These are phyloP conservation scores for Shiraia bambusicola DNA, from an alignment of 2,329 filamentous ascomycete genomes.

Conservation along the genomic window DNA sequence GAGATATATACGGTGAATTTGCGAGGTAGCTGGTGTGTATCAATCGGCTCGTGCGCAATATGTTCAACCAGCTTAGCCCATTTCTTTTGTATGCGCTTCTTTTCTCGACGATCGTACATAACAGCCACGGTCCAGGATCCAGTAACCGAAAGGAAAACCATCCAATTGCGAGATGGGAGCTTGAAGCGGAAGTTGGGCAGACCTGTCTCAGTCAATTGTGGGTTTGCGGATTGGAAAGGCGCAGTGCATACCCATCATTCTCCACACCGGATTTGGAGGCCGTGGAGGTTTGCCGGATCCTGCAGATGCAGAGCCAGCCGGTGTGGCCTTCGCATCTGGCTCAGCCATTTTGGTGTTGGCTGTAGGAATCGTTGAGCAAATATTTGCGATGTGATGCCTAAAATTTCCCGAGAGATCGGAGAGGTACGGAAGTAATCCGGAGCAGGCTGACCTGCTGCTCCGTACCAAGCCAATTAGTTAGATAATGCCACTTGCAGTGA, in stretches of 20 bases:
- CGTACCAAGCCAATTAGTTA: no score
- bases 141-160: conserved; percentile 85
- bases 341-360: conserved; percentile 34
- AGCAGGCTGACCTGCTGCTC: conserved; percentile 2
- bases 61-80: conserved; percentile 86
- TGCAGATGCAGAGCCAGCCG: conserved; percentile 22
- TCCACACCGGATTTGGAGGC: conserved; percentile 42
- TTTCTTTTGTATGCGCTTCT: conserved; percentile 78
- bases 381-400: conserved; percentile 22
- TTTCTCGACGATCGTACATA: conserved; percentile 90
- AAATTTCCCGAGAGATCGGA: conserved; percentile 26
- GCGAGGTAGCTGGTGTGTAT: conserved; percentile 71
- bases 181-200: conserved; percentile 79
- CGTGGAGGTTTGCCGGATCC: conserved; percentile 30
- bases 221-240: conserved; percentile 3
- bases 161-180: conserved; percentile 94
- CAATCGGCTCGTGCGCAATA: conserved; percentile 74
- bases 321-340: conserved; percentile 31
- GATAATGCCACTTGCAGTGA: no score
- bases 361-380: conserved; percentile 10
- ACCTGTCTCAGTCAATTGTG: conserved; percentile 52
- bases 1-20: conserved; percentile 84
- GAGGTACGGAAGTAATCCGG: conserved; percentile 21
- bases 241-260: conserved; percentile 41
- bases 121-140: conserved; percentile 77